Conservation (phyloP, 441 rosid genomes). For the Gossypium schwendimanii region DNA sequence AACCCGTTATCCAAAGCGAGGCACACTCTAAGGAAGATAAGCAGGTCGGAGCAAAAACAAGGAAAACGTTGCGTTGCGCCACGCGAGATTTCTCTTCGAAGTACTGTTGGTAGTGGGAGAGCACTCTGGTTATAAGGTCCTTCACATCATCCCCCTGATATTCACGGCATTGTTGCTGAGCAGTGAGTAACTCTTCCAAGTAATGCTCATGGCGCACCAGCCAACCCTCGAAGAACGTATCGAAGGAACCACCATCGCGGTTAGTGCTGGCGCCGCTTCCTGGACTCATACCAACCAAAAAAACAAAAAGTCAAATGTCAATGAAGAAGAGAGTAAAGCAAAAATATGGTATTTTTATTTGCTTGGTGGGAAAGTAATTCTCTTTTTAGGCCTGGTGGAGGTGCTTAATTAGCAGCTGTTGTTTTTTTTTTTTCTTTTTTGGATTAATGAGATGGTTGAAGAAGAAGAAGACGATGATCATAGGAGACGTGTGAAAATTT, state of each 20-base stretch:
- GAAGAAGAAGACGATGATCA: not conserved
- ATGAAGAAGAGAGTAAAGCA: not conserved
- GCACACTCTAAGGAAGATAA: constrained; percentile 33
- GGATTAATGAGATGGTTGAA: not conserved
- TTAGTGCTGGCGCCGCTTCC: not conserved
- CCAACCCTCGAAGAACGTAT: constrained; percentile 36
- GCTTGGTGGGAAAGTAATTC: not conserved
- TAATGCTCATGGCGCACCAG: constrained; percentile 32
- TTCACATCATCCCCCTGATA: constrained; percentile 19
- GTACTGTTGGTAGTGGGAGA: constrained; percentile 40
- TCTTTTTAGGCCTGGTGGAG: not conserved
- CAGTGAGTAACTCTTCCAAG: constrained; percentile 32
- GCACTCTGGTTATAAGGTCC: constrained; percentile 30
- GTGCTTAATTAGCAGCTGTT: not conserved
- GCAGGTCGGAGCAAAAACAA: constrained; percentile 34
- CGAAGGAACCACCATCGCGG: constrained; percentile 11
- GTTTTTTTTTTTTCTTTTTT: too few relatives aligned
- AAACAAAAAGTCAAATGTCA: not conserved
- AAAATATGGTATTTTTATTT: not conserved
- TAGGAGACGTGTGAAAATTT: not conserved
- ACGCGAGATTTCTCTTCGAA: constrained; percentile 34
- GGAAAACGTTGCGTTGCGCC: constrained; percentile 23
- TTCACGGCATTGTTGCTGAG: constrained; percentile 13
- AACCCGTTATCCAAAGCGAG: constrained; percentile 44
- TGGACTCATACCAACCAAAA: not conserved